A percentile compares a stretch with the other conserved stretches of the same genome.
Evolutionary conservation across 257 asterid genomes (phyloP).

Genomic region (Solanum ossicruentum): DNA sequence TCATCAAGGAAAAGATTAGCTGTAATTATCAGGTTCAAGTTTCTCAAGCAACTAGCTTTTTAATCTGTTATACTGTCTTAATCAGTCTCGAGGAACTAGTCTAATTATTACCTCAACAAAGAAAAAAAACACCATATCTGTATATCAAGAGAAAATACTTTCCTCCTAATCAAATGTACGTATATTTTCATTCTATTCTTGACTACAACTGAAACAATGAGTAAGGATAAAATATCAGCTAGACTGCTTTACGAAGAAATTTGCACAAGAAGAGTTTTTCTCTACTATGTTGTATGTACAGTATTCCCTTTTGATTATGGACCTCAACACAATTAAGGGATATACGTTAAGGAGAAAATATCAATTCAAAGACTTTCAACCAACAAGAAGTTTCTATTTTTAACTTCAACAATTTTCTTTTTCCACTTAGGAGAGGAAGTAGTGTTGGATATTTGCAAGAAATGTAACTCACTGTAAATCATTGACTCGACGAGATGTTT

Average conservation of each 20-base stretch:
- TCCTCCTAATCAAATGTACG: neutral
- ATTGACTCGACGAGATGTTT: constrained; percentile 69
- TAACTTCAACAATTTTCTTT: neutral
- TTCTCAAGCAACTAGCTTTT: neutral
- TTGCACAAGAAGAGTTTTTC: neutral
- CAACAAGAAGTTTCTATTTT: neutral
- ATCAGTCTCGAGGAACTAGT: neutral
- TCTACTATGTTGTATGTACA: neutral
- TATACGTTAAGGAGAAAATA: neutral
- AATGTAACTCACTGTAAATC: constrained; percentile 71
- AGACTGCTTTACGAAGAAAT: neutral
- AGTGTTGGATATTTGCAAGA: neutral
- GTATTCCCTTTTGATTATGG: neutral
- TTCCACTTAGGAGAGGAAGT: neutral
- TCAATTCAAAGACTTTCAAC: neutral
- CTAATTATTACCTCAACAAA: neutral
- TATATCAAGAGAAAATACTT: neutral
- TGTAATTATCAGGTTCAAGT: neutral
- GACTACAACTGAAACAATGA: neutral
- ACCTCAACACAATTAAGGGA: neutral
- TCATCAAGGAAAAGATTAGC: neutral
- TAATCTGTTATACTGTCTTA: neutral
- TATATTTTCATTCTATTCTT: neutral
- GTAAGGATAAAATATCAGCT: neutral
- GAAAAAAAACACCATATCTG: neutral